Conservation (phyloP, 192 early-diverging fungal species). For the Gonapodya prolifera region DNA sequence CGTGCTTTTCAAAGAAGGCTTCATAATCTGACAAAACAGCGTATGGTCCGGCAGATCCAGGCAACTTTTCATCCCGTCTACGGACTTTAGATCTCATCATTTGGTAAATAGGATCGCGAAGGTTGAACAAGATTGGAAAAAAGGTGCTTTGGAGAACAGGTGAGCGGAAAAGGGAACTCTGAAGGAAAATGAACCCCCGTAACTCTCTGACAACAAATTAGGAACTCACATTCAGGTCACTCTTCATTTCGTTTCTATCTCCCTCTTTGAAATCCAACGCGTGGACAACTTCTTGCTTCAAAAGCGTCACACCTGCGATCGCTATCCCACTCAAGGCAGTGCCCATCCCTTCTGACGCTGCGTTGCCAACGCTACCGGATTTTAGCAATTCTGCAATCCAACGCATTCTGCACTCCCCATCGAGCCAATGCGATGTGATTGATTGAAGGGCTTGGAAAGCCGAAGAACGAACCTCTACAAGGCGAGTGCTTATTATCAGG, state of each 20-base stretch:
- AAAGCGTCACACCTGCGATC: neutral
- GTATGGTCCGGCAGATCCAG: neutral
- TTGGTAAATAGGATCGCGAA: neutral
- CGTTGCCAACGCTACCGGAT: neutral
- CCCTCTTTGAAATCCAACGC: neutral
- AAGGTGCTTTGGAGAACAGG: neutral
- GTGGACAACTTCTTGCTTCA: neutral
- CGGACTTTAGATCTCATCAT: neutral
- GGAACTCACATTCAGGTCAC: neutral
- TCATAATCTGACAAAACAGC: neutral
- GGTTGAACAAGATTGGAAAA: neutral
- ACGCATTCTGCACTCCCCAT: neutral
- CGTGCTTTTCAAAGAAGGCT: slow-evolving; percentile 3
- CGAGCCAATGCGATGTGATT: neutral
- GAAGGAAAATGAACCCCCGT: neutral
- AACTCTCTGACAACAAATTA: neutral
- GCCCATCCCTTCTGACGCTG: neutral
- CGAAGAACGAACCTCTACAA: neutral
- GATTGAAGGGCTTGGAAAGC: neutral
- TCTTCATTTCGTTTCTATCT: neutral
- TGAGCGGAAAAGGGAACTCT: neutral
- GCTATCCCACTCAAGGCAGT: neutral
- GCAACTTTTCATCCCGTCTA: neutral
- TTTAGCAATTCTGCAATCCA: neutral
- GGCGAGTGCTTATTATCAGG: neutral